Base-by-base conservation (phyloP, 1,139 yeast species). In the Entelexis sorbosivorans region DNA sequence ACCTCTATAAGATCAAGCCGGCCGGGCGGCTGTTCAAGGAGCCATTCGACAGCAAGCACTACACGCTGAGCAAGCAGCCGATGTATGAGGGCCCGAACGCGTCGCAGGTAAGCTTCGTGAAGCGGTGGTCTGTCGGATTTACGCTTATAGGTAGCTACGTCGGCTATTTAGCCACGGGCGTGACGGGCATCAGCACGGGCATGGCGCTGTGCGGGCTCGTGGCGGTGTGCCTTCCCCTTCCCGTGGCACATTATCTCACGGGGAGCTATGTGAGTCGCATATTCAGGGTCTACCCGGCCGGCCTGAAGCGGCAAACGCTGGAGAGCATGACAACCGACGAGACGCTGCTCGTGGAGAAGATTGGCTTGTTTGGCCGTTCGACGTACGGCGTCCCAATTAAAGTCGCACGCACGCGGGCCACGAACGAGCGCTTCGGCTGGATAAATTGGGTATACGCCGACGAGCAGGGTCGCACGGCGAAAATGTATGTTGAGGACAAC, bases 231-330 rank as follows among this genome's bases (percentile, higher is more conserved):
- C 71, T 81, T 48, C 79, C 81, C 43, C 71, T 80, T 52, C 80
- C 83, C 1, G 59, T 72, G 35, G 60, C 72, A 5, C 69, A 79
- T 53, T 79, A 73, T 61, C 72, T 79, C 52, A 78, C 87, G 2
- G 70, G 72, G 44, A 80, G 85, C 49, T 82, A 82, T 58, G 94
- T 85, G 28, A 73, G 86, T 1, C 70, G 88, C 58, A 78, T 85
- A 14, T 83, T 78, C 67, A 67, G 95, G 47, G 69, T 85, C 38
- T 85, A 84, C 62, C 78, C 79, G 60, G 73, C 60, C 22, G 75
- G 76, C 57, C 46, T 45, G 6, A 67, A 62, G 47, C 79, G 83
- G 0, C 91, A 84, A 63, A 80, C 85, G 0, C 69, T 78, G 54
- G 84, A 80, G 47, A 76, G 75, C 60, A 69, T 85, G 59, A 68